Evolutionary conservation across 2,329 filamentous ascomycete species (phyloP), one percentile per base, ranked within the genome.

Genomic region (Zasmidium citrigriseum): DNA sequence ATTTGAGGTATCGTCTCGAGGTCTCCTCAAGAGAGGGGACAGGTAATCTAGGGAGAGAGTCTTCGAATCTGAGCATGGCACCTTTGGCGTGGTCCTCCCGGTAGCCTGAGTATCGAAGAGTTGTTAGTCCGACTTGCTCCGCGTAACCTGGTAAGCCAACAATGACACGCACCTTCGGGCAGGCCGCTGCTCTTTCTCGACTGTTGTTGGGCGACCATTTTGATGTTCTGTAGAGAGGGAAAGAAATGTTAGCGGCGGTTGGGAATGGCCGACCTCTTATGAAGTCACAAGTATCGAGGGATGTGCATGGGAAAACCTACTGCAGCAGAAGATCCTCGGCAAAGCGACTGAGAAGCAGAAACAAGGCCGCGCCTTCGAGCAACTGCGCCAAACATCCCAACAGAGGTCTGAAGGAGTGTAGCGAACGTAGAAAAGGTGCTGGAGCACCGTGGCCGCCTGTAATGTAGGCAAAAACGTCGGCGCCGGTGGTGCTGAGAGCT

Each of bases 1-100:
- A 87, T 78, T 91, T 92, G 68, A 95, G 81, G 75, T 96, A 96
- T 64, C 90, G 87, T 63, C 85, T 83, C 38, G 89, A 85, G 5
- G 90, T 95, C 79, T 95, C 90, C 72, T 93, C 86, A 66, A 96
- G 88, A 1, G 89, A 88, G 11, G 90, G 90, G 3, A 95, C 89
- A 14, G 91, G 90, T 24, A 96, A 82, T 38, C 82, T 83, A 46
- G 90, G 90, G 27, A 96, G 84, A n/a, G 89, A 93, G 38, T 93
- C 89, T 74, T 96, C 89, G 75, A 89, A 96, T 67, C 91, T 86
- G 67, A 95, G 82, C 89, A 91, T 95, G 48, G 86, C 81, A 54
- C 89, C 90, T 74, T 91, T 93, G 69, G 86, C 86, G 69, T 83
- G 82, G 76, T 95, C 90, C 78, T 95, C 91, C 70, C 82, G 85